These are phyloP conservation scores for Cladosporium austrohemisphaericum DNA, from an alignment of 2,329 filamentous ascomycete species.

Conservation along the genomic window DNA sequence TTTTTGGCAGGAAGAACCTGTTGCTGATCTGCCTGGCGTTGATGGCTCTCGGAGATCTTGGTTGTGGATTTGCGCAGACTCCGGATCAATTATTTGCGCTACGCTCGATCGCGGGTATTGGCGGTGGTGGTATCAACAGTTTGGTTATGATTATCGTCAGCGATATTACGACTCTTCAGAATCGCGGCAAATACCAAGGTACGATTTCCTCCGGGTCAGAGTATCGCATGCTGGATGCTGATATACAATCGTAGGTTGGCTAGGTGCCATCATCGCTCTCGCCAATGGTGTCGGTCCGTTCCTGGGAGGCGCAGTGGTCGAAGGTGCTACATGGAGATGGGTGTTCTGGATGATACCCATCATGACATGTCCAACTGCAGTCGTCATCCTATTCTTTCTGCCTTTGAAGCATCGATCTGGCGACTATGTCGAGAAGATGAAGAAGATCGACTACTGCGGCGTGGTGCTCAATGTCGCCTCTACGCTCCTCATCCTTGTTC, in stretches of 20 bases:
- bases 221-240: not conserved
- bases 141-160: constrained; percentile 49
- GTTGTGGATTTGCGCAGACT: constrained; percentile 20
- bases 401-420: constrained; percentile 25
- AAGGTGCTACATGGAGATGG: constrained; percentile 14
- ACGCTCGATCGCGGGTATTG: constrained; percentile 53
- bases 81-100: constrained; percentile 48
- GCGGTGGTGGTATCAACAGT: constrained; percentile 45
- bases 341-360: constrained; percentile 17
- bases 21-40: constrained; percentile 50
- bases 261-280: constrained; percentile 41
- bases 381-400: constrained; percentile 16
- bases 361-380: constrained; percentile 9
- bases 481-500: constrained; percentile 9
- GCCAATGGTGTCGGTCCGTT: constrained; percentile 42
- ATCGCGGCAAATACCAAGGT: constrained; percentile 44
- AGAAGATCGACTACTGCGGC: constrained; percentile 19
- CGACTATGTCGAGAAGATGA: constrained; percentile 28
- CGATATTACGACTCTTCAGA: constrained; percentile 48
- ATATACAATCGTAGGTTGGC: not conserved
- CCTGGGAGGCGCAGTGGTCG: constrained; percentile 40
- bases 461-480: constrained; percentile 10
- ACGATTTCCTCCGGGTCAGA: not conserved
- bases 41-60: constrained; percentile 8
- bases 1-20: constrained; percentile 63